Evolutionary conservation across 2,329 filamentous ascomycete genomes (phyloP).

Genomic region (Gyromitra esculenta): DNA sequence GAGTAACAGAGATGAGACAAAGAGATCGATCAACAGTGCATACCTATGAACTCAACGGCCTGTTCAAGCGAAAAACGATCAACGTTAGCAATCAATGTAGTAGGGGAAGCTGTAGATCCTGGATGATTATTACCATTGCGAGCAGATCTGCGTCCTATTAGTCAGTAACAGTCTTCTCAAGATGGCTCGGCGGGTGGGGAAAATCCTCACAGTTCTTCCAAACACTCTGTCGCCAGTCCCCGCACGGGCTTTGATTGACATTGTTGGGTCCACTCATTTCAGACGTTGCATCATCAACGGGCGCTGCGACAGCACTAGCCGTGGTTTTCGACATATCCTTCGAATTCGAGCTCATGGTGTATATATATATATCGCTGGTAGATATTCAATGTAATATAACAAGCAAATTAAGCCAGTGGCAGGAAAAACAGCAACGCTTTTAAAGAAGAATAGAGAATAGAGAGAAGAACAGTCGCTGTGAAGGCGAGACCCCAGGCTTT

Average conservation of each 20-base stretch:
- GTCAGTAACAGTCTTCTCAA: background rate
- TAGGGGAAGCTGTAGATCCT: background rate
- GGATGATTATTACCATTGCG: slow-evolving; percentile 27
- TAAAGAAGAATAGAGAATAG: background rate
- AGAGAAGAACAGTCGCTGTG: background rate
- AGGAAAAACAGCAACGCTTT: background rate
- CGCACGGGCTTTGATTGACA: background rate
- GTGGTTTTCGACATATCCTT: slow-evolving; percentile 25
- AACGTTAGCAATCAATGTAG: slow-evolving; percentile 26
- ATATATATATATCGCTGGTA: background rate
- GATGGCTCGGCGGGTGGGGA: background rate
- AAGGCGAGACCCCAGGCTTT: slow-evolving; percentile 24
- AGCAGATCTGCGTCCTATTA: slow-evolving; percentile 37
- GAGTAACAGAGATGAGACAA: slow-evolving; percentile 32
- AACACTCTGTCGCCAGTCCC: slow-evolving; percentile 30
- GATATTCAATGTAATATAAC: slow-evolving; percentile 18
- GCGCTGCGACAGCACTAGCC: slow-evolving; percentile 26
- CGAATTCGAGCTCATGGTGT: slow-evolving; percentile 37
- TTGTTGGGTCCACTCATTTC: slow-evolving; percentile 9
- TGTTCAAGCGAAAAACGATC: slow-evolving; percentile 20
- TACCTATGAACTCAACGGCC: slow-evolving; percentile 55
- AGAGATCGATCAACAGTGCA: slow-evolving; percentile 23
- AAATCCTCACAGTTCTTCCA: slow-evolving; percentile 37
- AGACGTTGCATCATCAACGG: slow-evolving; percentile 31
- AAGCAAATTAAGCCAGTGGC: background rate